phyloP scores from a whole-genome alignment of 208 protist species.

The Hexamita inflata region DNA sequence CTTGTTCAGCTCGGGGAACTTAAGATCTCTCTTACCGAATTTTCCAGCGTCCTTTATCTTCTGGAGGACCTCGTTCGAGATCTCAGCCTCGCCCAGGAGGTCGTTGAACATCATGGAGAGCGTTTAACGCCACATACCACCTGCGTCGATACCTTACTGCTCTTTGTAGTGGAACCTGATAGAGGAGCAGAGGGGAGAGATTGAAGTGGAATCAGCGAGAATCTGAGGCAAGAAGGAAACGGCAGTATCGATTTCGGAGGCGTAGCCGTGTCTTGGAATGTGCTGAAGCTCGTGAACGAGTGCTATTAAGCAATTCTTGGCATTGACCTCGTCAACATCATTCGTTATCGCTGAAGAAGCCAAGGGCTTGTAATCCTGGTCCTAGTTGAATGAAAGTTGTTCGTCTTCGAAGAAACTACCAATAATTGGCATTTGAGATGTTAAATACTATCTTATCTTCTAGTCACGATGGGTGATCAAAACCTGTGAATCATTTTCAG shows the following conservation, averaged over 20 bases:
- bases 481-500: background rate
- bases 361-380: background rate
- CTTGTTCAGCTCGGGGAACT: background rate
- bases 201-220: background rate
- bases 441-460: background rate
- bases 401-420: background rate
- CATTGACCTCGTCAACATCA: background rate
- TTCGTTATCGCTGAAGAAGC: background rate
- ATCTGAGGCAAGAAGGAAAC: background rate
- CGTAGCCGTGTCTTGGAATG: background rate
- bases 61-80: background rate
- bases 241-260: background rate
- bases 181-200: background rate
- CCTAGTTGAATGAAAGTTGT: background rate
- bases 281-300: background rate
- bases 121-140: constrained; percentile 1
- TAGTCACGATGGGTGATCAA: background rate
- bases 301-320: background rate
- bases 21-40: background rate
- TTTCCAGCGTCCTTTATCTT: background rate
- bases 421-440: background rate
- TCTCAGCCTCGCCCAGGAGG: background rate
- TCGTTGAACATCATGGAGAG: background rate
- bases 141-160: constrained; percentile 17
- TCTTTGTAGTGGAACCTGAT: background rate